Conservation (phyloP, 805 yeast species). For the Zygosaccharomyces bailii region DNA sequence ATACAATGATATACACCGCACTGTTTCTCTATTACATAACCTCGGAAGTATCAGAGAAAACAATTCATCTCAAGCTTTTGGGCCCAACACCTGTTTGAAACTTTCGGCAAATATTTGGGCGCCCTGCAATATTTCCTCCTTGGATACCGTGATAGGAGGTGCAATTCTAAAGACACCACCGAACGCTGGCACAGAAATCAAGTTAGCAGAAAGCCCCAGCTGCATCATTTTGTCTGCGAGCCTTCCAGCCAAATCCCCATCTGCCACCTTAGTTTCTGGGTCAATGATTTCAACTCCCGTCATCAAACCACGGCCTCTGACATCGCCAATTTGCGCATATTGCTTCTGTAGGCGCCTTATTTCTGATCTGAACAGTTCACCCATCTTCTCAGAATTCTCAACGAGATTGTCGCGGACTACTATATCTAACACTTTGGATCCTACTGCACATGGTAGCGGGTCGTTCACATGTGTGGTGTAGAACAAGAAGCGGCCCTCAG, state of each 20-base stretch:
- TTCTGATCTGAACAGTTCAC: constrained; percentile 26
- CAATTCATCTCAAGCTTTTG: neutral
- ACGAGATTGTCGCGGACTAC: constrained; percentile 29
- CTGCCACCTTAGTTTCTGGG: constrained; percentile 19
- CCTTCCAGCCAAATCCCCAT: constrained; percentile 12
- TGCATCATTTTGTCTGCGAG: constrained; percentile 20
- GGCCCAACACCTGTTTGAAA: constrained; percentile 1
- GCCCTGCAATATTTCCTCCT: constrained; percentile 23
- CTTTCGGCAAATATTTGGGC: constrained; percentile 11
- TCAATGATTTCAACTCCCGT: constrained; percentile 22
- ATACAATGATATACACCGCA: too few relatives aligned
- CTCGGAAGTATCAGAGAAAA: too few relatives aligned
- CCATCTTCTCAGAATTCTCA: constrained; percentile 28
- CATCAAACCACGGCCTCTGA: constrained; percentile 27
- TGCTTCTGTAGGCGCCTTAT: constrained; percentile 15
- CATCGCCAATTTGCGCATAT: constrained; percentile 20
- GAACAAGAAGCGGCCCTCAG: constrained; percentile 24
- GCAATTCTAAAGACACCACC: constrained; percentile 29
- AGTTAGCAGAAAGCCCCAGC: constrained; percentile 28
- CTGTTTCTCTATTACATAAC: too few relatives aligned
- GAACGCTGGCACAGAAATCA: constrained; percentile 26
- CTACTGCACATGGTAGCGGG: constrained; percentile 34
- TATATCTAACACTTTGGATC: constrained; percentile 32
- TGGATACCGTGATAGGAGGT: constrained; percentile 30
- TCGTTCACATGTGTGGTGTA: constrained; percentile 34